Percentiles rank a stretch among this genome's conserved stretches.
phyloP scores from a whole-genome alignment of 2,329 filamentous ascomycete species.

The Curvularia verruculosa region DNA sequence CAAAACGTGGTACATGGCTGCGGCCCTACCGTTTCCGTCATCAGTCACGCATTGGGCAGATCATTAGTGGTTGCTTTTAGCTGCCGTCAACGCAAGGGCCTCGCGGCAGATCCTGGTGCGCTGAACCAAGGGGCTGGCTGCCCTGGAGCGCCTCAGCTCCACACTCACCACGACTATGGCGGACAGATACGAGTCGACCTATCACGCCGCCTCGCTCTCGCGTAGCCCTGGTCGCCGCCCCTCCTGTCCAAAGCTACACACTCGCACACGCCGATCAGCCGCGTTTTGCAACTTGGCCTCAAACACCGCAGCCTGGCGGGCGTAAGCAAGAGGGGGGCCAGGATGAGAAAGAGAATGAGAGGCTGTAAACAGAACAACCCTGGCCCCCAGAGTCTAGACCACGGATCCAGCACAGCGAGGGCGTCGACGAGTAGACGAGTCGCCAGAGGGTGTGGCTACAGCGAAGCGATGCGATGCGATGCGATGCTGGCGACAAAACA shows the following conservation, averaged over 20 bases:
- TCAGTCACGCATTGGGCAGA: slow-evolving; percentile 20
- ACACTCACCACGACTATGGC: slow-evolving; percentile 13
- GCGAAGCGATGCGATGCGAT: no score
- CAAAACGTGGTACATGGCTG: slow-evolving; percentile 31
- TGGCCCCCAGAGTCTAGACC: background rate
- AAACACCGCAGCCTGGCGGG: slow-evolving; percentile 13
- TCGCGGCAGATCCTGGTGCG: slow-evolving; percentile 25
- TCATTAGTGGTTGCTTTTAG: slow-evolving; percentile 28
- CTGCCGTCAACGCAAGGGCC: slow-evolving; percentile 25
- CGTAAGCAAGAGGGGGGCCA: background rate
- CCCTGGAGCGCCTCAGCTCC: slow-evolving; percentile 16
- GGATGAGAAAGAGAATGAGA: background rate
- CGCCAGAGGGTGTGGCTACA: background rate
- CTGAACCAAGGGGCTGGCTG: slow-evolving; percentile 25
- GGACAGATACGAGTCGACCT: slow-evolving; percentile 12
- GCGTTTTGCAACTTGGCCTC: slow-evolving; percentile 7
- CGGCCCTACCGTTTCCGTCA: slow-evolving; percentile 26
- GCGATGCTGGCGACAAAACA: background rate
- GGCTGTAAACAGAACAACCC: slow-evolving; percentile 4
- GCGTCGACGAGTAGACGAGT: background rate
- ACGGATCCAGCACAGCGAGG: background rate
- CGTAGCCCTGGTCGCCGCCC: slow-evolving; percentile 9
- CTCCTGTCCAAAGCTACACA: slow-evolving; percentile 11
- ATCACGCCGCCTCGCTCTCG: slow-evolving; percentile 10
- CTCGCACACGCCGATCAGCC: slow-evolving; percentile 20